Conservation (phyloP, 2,329 filamentous ascomycete species). For the Penicillium sp. region DNA sequence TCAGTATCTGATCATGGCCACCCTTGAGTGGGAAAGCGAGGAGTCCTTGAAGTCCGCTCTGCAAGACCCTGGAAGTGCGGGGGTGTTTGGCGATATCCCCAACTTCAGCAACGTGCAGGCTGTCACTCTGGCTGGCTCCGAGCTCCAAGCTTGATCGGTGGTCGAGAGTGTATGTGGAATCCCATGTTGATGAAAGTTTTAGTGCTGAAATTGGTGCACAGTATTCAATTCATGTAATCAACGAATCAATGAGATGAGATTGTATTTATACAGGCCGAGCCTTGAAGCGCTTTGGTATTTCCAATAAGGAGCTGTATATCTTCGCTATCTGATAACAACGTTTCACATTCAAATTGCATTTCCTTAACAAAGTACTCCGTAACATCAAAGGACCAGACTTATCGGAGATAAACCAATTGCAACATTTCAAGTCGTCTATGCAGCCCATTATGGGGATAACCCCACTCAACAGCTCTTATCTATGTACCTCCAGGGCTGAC, state of each 20-base stretch:
- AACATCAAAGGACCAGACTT: neutral
- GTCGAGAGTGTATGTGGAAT: neutral
- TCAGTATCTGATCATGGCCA: slow-evolving; percentile 16
- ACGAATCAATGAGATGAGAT: neutral
- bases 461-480: no score
- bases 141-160: neutral
- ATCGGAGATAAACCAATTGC: neutral
- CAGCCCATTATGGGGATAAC: no score
- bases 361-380: neutral
- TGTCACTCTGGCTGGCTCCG: slow-evolving; percentile 16
- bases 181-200: no score
- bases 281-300: neutral
- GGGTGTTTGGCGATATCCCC: slow-evolving; percentile 20
- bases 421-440: no score
- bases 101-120: slow-evolving; percentile 25
- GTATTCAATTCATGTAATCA: neutral
- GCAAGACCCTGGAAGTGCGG: slow-evolving; percentile 1
- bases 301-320: neutral
- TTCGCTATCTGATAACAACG: neutral
- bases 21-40: slow-evolving; percentile 19
- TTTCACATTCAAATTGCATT: neutral
- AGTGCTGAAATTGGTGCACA: neutral
- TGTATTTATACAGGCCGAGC: neutral
- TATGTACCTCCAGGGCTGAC: no score
- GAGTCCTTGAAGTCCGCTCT: slow-evolving; percentile 13